Evolutionary conservation across 2,329 filamentous ascomycete species (phyloP), one percentile per base, ranked within the genome.

Genomic region (Tolypocladium sp.): DNA sequence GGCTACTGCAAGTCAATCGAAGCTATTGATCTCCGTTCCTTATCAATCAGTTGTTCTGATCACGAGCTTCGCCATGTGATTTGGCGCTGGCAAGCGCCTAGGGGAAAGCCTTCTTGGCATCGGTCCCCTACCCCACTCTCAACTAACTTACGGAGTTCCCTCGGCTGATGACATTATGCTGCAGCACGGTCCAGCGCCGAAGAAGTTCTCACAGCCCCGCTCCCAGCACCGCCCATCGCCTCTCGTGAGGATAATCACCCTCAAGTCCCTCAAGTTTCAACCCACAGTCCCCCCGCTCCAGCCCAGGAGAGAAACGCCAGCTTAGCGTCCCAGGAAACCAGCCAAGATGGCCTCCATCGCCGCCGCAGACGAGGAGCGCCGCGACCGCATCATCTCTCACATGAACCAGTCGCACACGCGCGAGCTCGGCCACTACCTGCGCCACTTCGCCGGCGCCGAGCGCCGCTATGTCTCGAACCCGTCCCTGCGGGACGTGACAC

Each of bases 361-460:
- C 17, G 64, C 65, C 22, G 56, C 65, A n/a, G 69, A 72, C 27
- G 66, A 66, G 55, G 67, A 66, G 41, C 65, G 68, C 60, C 73
- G 69, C 54, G 64, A 65, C 44, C 73, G 74, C 65, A 77, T 77
- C 71, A 83, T 93, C 69, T 79, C 79, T 40, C 92, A 97, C 78
- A 94, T 97, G 90, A 96, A 97, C 76, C 77, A 78, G 51, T 89
- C 93, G 73, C 93, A 96, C 75, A 77, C 81, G 57, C 81, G 84
- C 65, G 90, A 91, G 60, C 84, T 96, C 56, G 77, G 82, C 59
- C 82, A 88, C 69, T 96, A 92, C 74, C 83, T 95, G n/a, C 86
- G 86, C 63, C 83, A 91, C 72, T 91, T 86, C 76, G 79, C 77
- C 69, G 72, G 78, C 20, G 77, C 90, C 52, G 81, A 86, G 20